Evolutionary conservation across 768 basidiomycete genomes (phyloP).

Genomic region (Tulasnella sp.): DNA sequence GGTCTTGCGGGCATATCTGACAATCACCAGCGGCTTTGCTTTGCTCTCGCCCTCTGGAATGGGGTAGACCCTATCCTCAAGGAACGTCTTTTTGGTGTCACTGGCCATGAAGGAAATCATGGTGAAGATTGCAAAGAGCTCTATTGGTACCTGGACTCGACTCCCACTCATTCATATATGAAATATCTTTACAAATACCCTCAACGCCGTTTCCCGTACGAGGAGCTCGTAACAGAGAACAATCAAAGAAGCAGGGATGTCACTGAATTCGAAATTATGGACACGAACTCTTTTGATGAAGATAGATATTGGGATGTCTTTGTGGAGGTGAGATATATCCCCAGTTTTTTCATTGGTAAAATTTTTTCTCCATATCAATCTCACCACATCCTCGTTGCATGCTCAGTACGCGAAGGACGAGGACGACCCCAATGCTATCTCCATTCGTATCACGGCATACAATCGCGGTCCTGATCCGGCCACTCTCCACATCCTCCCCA

Average conservation of each 20-base stretch:
- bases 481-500: constrained; percentile 86
- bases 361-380: not conserved
- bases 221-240: constrained; percentile 80
- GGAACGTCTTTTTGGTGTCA: constrained; percentile 91
- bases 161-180: constrained; percentile 99
- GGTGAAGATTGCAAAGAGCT: constrained; percentile 99
- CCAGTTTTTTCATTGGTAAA: not conserved
- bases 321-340: constrained; percentile 57
- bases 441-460: constrained; percentile 89
- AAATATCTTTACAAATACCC: constrained; percentile 99
- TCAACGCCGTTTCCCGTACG: constrained; percentile 83
- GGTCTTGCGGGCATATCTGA: constrained; percentile 96
- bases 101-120: constrained; percentile 95
- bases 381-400: constrained; percentile 9
- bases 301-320: constrained; percentile 98
- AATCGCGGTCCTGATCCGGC: constrained; percentile 94
- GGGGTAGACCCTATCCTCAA: constrained; percentile 88
- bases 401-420: constrained; percentile 92
- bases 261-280: constrained; percentile 83
- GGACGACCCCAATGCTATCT: constrained; percentile 74
- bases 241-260: constrained; percentile 71
- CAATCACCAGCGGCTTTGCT: constrained; percentile 89
- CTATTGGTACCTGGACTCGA: constrained; percentile 97
- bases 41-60: constrained; percentile 89
- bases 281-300: constrained; percentile 82